Conservation (phyloP, 2,329 filamentous ascomycete genomes). For the Pseudogymnoascus sp. region DNA sequence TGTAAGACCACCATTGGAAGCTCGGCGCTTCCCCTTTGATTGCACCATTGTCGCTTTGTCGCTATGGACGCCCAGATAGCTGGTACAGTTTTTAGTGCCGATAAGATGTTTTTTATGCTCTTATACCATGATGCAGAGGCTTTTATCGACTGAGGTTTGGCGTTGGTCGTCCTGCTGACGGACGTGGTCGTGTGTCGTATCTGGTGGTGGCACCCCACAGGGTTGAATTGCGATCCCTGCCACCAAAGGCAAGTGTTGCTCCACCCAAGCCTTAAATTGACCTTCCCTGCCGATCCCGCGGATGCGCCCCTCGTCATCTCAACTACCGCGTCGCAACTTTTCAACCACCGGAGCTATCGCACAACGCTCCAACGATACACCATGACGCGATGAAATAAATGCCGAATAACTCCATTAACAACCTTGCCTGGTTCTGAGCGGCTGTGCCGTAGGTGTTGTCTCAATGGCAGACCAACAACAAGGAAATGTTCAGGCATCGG, state of each 20-base stretch:
- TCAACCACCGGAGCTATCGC: not conserved
- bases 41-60: not conserved
- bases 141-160: not conserved
- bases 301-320: not conserved
- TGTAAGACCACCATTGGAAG: not conserved
- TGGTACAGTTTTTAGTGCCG: not conserved
- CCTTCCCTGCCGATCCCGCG: not conserved
- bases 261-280: conserved; percentile 7
- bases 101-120: not conserved
- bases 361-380: not conserved
- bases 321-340: not conserved
- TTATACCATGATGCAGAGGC: not conserved
- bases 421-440: not conserved
- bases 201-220: not conserved
- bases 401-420: not conserved
- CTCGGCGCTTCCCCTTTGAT: not conserved
- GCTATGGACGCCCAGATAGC: not conserved
- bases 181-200: not conserved
- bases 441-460: conserved; percentile 5
- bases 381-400: not conserved
- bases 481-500: conserved; percentile 39
- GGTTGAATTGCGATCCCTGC: not conserved
- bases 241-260: not conserved
- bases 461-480: conserved; percentile 53
- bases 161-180: not conserved